A percentile compares a stretch with the other conserved stretches of the same genome.
Conservation (phyloP, 164 flowering plant genomes). For the Echeveria elegans region DNA sequence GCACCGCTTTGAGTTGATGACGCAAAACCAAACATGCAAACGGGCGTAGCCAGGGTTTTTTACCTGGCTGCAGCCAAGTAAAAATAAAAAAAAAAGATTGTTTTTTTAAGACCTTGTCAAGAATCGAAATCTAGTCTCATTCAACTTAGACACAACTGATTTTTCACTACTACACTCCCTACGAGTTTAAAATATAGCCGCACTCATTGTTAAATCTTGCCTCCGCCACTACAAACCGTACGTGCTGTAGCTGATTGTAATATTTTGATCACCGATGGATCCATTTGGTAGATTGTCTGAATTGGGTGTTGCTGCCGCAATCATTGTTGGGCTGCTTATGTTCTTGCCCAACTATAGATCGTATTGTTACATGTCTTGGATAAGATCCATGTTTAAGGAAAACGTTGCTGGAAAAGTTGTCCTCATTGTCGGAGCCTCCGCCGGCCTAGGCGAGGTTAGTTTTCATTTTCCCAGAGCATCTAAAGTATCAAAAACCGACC, state of each 20-base stretch:
- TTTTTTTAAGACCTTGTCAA: too few species aligned
- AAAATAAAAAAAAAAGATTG: too few species aligned
- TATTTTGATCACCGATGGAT: neutral
- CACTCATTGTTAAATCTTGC: too few species aligned
- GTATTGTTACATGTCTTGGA: conserved; percentile 2
- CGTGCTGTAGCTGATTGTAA: neutral
- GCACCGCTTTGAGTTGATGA: neutral
- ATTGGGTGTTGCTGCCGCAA: neutral
- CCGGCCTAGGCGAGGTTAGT: conserved; percentile 32
- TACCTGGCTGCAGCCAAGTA: too few species aligned
- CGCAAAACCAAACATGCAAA: too few species aligned
- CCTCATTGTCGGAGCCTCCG: conserved; percentile 33
- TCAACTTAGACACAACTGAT: too few species aligned
- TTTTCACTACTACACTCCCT: too few species aligned
- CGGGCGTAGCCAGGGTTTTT: too few species aligned
- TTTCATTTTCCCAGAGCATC: neutral
- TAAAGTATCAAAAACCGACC: too few species aligned
- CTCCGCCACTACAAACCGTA: too few species aligned
- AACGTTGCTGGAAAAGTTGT: conserved; percentile 30
- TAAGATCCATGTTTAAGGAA: conserved; percentile 11
- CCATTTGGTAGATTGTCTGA: neutral
- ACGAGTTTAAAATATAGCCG: too few species aligned
- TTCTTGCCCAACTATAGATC: conserved; percentile 3
- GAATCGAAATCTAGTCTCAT: too few species aligned
- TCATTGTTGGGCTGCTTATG: neutral